These are phyloP conservation scores for Byssochlamys sp. DNA, from an alignment of 2,329 filamentous ascomycete genomes.

Conservation along the genomic window DNA sequence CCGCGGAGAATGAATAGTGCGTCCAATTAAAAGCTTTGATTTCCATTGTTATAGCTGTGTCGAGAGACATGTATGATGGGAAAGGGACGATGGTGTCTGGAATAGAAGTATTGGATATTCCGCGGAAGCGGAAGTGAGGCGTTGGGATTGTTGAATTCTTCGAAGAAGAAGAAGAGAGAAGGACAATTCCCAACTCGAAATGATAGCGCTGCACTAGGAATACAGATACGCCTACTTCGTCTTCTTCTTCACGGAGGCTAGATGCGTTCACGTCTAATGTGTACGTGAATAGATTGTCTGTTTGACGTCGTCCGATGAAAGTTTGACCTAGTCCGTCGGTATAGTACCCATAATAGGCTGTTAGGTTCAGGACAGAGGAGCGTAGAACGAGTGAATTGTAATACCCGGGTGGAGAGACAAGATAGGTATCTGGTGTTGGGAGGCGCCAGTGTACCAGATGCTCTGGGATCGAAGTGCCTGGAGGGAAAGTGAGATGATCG, in stretches of 20 bases:
- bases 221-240: conserved; percentile 4
- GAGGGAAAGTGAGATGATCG: not conserved
- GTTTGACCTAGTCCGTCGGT: not conserved
- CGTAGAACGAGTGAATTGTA: not conserved
- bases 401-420: not conserved
- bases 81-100: not conserved
- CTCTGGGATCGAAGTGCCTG: not conserved
- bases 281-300: conserved; percentile 2
- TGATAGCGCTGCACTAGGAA: conserved; percentile 3
- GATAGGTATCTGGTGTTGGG: not conserved
- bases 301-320: conserved; percentile 1
- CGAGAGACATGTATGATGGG: not conserved
- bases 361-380: not conserved
- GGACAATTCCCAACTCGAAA: conserved; percentile 3
- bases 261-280: not conserved
- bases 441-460: not conserved
- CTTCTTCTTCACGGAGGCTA: not conserved
- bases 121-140: conserved; percentile 4
- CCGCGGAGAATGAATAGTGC: conserved; percentile 3
- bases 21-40: conserved; percentile 3
- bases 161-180: not conserved
- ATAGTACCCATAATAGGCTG: not conserved
- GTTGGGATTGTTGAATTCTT: not conserved
- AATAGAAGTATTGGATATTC: not conserved
- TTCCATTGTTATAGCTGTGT: not conserved